Evolutionary conservation across 495 filamentous ascomycete genomes (phyloP).

Genomic region (Monascus purpureus): DNA sequence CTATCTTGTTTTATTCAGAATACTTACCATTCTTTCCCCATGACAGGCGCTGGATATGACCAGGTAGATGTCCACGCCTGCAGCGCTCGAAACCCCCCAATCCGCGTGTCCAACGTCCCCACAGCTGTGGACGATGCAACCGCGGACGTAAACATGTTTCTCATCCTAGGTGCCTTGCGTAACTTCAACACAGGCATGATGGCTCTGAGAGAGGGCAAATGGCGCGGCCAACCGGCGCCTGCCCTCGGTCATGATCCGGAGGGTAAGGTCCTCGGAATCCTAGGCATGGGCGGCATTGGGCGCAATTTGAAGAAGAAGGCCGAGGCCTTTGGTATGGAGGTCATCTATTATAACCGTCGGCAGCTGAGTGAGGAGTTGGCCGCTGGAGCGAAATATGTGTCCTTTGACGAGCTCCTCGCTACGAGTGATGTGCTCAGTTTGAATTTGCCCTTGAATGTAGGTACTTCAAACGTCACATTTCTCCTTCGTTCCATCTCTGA

Average conservation of each 20-base stretch:
- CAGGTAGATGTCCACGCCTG: slow-evolving; percentile 61
- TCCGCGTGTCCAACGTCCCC: slow-evolving; percentile 71
- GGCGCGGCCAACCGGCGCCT: slow-evolving; percentile 33
- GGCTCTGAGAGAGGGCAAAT: slow-evolving; percentile 45
- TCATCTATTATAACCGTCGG: slow-evolving; percentile 54
- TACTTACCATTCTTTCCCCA: not conserved
- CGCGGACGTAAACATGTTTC: slow-evolving; percentile 62
- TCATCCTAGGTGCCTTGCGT: slow-evolving; percentile 64
- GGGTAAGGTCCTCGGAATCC: slow-evolving; percentile 54
- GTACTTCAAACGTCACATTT: slow-evolving; percentile 14
- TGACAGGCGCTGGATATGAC: slow-evolving; percentile 62
- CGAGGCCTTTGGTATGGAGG: slow-evolving; percentile 48
- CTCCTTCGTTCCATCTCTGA: not conserved
- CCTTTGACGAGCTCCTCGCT: slow-evolving; percentile 51
- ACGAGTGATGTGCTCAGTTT: slow-evolving; percentile 62
- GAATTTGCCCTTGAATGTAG: slow-evolving; percentile 63
- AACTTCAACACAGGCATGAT: slow-evolving; percentile 52
- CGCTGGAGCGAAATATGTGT: slow-evolving; percentile 49
- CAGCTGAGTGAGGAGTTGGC: slow-evolving; percentile 39
- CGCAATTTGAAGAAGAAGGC: slow-evolving; percentile 42
- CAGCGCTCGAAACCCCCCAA: slow-evolving; percentile 37
- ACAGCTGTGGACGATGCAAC: slow-evolving; percentile 70
- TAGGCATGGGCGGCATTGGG: slow-evolving; percentile 86
- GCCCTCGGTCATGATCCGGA: slow-evolving; percentile 47
- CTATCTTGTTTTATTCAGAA: not conserved